Evolutionary conservation across 2,329 filamentous ascomycete species (phyloP).

Genomic region (Colletotrichum lindemuthianum): DNA sequence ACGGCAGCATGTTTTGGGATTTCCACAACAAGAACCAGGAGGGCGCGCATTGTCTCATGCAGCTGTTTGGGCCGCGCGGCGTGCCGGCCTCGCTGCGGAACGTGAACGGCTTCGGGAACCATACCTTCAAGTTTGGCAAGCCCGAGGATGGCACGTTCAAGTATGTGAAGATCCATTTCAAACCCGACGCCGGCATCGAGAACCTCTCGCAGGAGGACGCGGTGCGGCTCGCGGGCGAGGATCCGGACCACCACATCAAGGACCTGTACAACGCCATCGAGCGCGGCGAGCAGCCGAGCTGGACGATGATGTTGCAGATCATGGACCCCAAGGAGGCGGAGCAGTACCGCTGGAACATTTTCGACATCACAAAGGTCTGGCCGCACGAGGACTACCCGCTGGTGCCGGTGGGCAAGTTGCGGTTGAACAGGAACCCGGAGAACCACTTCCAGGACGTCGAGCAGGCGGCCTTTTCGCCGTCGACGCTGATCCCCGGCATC

Average conservation of each 20-base stretch:
- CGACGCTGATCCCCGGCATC: conserved; percentile 60
- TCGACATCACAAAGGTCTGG: conserved; percentile 66
- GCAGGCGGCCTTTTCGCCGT: conserved; percentile 61
- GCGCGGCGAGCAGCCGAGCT: conserved; percentile 53
- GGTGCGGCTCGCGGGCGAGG: conserved; percentile 44
- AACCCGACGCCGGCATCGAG: conserved; percentile 53
- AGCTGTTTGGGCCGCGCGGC: conserved; percentile 56
- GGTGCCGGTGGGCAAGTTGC: conserved; percentile 57
- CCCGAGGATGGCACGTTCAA: conserved; percentile 51
- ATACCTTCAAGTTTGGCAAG: conserved; percentile 53
- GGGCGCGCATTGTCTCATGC: conserved; percentile 57
- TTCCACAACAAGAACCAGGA: conserved; percentile 50
- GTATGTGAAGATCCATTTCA: conserved; percentile 57
- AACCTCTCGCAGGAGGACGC: conserved; percentile 51
- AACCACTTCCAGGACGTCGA: conserved; percentile 63
- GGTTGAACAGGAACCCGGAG: conserved; percentile 61
- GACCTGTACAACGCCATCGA: conserved; percentile 59
- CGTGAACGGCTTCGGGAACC: conserved; percentile 53
- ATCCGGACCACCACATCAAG: conserved; percentile 60
- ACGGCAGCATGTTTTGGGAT: conserved; percentile 55
- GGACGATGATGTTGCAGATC: conserved; percentile 62
- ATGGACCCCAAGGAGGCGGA: conserved; percentile 60
- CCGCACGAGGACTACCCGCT: conserved; percentile 59
- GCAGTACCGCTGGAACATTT: conserved; percentile 57
- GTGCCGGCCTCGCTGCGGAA: conserved; percentile 54